Conservation (phyloP, 345 rosid species). For the Eutrema heterophyllum region DNA sequence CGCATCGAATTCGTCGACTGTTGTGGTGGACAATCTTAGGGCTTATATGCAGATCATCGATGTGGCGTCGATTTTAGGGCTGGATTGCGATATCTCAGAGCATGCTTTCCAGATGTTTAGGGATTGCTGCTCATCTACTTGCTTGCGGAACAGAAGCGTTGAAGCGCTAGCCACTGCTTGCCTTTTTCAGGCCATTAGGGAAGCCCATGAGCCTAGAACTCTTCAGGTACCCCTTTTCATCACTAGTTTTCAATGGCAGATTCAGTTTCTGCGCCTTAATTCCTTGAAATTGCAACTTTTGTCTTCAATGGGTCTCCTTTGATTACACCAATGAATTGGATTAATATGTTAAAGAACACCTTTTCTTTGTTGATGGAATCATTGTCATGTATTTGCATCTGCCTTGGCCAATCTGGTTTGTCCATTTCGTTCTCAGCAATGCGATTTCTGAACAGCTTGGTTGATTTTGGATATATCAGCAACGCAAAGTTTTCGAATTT, state of each 20-base stretch:
- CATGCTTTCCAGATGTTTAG: constrained; percentile 84
- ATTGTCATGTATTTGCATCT: neutral
- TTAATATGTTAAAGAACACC: neutral
- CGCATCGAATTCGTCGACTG: constrained; percentile 49
- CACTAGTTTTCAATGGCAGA: neutral
- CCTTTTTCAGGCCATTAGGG: constrained; percentile 93
- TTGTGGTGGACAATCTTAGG: constrained; percentile 79
- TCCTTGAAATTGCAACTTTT: neutral
- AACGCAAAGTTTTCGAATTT: neutral
- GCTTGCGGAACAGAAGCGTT: constrained; percentile 84
- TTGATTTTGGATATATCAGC: neutral
- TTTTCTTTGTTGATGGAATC: neutral
- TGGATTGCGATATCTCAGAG: no score
- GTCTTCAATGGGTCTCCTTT: neutral
- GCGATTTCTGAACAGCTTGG: neutral
- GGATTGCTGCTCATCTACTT: constrained; percentile 94
- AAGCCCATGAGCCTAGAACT: constrained; percentile 96
- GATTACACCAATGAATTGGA: neutral
- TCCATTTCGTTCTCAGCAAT: neutral
- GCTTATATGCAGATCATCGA: constrained; percentile 96
- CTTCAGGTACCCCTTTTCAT: constrained; percentile 51
- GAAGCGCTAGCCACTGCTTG: constrained; percentile 94
- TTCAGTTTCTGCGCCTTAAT: neutral
- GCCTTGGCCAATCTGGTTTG: neutral
- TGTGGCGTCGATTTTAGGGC: constrained; percentile 79